Evolutionary conservation across 2,329 filamentous ascomycete species (phyloP).

Genomic region (Colletotrichum tanaceti): DNA sequence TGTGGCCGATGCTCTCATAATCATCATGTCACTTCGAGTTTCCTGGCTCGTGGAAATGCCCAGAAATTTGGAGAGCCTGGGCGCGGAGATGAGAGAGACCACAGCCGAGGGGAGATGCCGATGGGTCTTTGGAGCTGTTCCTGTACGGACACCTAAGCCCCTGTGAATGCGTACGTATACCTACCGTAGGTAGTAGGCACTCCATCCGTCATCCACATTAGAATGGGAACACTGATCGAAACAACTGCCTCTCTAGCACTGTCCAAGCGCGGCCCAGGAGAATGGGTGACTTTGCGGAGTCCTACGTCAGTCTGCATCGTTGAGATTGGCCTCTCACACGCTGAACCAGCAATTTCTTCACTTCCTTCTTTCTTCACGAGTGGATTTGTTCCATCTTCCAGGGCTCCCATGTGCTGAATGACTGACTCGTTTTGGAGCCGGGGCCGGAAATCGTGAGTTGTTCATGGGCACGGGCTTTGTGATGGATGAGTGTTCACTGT

Average conservation of each 20-base stretch:
- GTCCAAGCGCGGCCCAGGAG: conserved; percentile 34
- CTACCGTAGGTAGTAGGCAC: no score
- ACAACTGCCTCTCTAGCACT: conserved; percentile 10
- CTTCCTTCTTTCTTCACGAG: not conserved
- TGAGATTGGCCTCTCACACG: conserved; percentile 14
- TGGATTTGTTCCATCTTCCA: not conserved
- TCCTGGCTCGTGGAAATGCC: not conserved
- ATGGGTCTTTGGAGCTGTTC: not conserved
- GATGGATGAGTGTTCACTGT: conserved; percentile 17
- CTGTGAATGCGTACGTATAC: no score
- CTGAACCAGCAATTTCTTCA: conserved; percentile 11
- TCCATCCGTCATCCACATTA: not conserved
- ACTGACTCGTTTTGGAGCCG: conserved; percentile 18
- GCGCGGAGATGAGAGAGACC: not conserved
- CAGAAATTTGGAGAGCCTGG: not conserved
- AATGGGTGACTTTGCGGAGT: conserved; percentile 23
- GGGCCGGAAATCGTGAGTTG: conserved; percentile 15
- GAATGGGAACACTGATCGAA: conserved; percentile 12
- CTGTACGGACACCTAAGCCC: not conserved
- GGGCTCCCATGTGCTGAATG: conserved; percentile 13
- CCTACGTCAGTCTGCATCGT: conserved; percentile 33
- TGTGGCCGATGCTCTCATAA: conserved; percentile 8
- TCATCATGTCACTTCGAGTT: not conserved
- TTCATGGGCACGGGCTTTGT: conserved; percentile 17
- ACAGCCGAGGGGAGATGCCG: not conserved